phyloP scores from a whole-genome alignment of 2,329 filamentous ascomycete species.

The Verticillium isaacii region DNA sequence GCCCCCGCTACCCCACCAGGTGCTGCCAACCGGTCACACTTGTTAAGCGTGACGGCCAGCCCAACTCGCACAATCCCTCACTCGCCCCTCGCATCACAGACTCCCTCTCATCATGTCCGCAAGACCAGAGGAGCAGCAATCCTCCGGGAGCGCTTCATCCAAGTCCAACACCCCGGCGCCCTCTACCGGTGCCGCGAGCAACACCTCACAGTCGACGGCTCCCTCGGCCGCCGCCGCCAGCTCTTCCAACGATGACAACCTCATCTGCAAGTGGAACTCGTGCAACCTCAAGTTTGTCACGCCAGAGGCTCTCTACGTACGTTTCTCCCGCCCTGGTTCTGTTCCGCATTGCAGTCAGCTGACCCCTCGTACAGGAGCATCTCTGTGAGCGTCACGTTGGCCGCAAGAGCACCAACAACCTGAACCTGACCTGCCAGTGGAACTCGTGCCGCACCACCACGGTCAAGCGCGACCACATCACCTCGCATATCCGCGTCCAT shows the following conservation, averaged over 20 bases:
- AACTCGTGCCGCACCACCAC: conserved; percentile 93
- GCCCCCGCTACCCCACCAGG: not conserved
- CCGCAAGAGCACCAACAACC: conserved; percentile 97
- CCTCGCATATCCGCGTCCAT: conserved; percentile 96
- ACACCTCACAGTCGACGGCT: conserved; percentile 35
- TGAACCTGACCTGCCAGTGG: conserved; percentile 97
- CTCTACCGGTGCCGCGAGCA: conserved; percentile 38
- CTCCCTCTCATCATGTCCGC: conserved; percentile 13
- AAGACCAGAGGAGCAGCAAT: conserved; percentile 18
- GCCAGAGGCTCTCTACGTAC: conserved; percentile 57
- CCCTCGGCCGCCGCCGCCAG: conserved; percentile 13
- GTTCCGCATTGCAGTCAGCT: not conserved
- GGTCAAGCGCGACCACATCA: conserved; percentile 98
- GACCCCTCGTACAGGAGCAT: conserved; percentile 64
- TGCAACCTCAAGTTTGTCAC: conserved; percentile 55
- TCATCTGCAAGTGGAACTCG: conserved; percentile 56
- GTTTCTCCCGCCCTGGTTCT: conserved; percentile 18
- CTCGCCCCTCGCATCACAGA: conserved; percentile 9
- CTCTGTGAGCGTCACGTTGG: conserved; percentile 98
- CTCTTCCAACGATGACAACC: conserved; percentile 40
- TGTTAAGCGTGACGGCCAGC: not conserved
- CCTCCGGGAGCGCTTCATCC: conserved; percentile 39
- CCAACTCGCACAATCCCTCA: not conserved
- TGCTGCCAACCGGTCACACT: not conserved
- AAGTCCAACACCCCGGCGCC: conserved; percentile 50